Conservation (phyloP, 495 filamentous ascomycete species). For the Tuber aestivum region DNA sequence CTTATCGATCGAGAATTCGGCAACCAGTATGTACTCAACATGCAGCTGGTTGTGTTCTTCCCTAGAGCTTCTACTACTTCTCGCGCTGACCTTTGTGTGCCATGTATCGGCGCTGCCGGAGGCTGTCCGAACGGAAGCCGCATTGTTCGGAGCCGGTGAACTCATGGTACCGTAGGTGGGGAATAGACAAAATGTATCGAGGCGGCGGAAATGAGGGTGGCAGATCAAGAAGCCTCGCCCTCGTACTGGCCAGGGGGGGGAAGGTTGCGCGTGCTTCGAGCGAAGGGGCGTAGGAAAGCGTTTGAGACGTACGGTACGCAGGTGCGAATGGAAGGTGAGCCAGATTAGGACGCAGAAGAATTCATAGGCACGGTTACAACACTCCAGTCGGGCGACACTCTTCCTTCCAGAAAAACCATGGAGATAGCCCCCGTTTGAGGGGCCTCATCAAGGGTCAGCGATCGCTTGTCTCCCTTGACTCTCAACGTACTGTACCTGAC, state of each 20-base stretch:
- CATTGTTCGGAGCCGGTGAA: conserved; percentile 15
- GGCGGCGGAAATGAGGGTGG: conserved; percentile 3
- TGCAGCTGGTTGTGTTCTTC: conserved; percentile 63
- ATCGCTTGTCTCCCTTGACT: background rate
- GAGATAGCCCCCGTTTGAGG: background rate
- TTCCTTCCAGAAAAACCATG: background rate
- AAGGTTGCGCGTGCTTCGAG: conserved; percentile 8
- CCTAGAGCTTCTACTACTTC: conserved; percentile 36
- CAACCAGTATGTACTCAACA: conserved; percentile 99
- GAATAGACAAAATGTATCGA: conserved; percentile 13
- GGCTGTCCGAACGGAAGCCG: conserved; percentile 24
- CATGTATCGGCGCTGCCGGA: conserved; percentile 31
- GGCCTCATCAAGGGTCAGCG: background rate
- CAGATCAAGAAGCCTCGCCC: background rate
- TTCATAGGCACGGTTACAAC: conserved; percentile 9
- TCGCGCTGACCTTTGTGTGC: conserved; percentile 29
- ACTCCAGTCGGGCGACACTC: background rate
- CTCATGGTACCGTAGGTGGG: conserved; percentile 27
- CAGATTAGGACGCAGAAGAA: conserved; percentile 7
- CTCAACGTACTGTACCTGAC: background rate
- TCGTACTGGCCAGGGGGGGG: background rate
- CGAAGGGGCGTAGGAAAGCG: background rate
- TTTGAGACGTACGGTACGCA: background rate
- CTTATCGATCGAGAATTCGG: conserved; percentile 92
- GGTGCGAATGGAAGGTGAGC: conserved; percentile 6